These are phyloP conservation scores for Byssoonygena ceratinophila DNA, from an alignment of 2,329 filamentous ascomycete species.

Conservation along the genomic window DNA sequence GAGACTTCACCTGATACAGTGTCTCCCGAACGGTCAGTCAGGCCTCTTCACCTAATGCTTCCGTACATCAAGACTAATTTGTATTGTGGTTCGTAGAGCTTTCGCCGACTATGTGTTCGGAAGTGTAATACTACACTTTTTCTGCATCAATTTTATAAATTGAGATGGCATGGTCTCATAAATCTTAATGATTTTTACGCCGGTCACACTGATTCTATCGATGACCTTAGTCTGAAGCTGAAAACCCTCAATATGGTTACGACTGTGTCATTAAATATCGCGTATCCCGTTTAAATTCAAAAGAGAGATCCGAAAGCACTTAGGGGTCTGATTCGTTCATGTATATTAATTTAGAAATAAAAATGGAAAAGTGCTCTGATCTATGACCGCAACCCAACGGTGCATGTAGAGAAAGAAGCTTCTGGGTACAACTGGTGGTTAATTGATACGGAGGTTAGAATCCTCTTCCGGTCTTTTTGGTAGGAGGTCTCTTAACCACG, in stretches of 20 bases:
- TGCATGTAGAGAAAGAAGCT: no score
- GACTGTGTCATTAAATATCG: not conserved
- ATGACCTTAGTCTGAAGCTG: not conserved
- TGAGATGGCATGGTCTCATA: slow-evolving; percentile 37
- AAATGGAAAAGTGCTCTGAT: not conserved
- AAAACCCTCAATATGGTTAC: no score
- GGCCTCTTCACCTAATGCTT: not conserved
- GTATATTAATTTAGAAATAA: slow-evolving; percentile 2
- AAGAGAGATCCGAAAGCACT: not conserved
- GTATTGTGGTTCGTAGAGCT: slow-evolving; percentile 48
- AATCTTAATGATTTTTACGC: slow-evolving; percentile 10
- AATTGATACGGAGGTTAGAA: no score
- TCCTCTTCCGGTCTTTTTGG: slow-evolving; percentile 28
- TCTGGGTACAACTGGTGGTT: no score
- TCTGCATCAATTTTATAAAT: slow-evolving; percentile 99
- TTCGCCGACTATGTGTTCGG: slow-evolving; percentile 96
- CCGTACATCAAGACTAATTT: not conserved
- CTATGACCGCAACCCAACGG: not conserved
- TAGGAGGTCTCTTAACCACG: slow-evolving; percentile 33
- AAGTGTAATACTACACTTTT: slow-evolving; percentile 92
- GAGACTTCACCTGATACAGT: slow-evolving; percentile 12
- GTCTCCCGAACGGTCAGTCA: slow-evolving; percentile 34
- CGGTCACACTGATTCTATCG: not conserved
- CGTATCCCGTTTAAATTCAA: not conserved
- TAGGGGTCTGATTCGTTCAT: not conserved